phyloP scores from a whole-genome alignment of 106 monocot genomes.

The Allium sativum region DNA sequence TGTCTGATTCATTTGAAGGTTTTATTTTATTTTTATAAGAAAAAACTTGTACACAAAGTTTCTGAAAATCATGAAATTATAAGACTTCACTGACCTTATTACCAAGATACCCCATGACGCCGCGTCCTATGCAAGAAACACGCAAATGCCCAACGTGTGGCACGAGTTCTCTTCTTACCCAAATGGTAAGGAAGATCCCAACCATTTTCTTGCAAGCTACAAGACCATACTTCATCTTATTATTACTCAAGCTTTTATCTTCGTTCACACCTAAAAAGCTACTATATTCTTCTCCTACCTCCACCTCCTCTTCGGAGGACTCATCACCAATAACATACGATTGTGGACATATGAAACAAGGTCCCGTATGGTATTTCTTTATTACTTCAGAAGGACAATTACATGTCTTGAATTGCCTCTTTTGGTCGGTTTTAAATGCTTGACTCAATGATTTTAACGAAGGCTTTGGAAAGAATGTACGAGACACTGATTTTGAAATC shows the following conservation, averaged over 20 bases:
- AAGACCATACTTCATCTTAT: conserved; percentile 44
- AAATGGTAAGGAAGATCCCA: conserved; percentile 63
- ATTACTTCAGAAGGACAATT: conserved; percentile 44
- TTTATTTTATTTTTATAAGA: not conserved
- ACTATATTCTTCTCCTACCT: conserved; percentile 19
- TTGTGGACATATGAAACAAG: conserved; percentile 38
- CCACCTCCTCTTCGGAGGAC: conserved; percentile 22
- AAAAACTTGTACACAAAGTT: not conserved
- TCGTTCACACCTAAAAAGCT: conserved; percentile 9
- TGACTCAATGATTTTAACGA: conserved; percentile 50
- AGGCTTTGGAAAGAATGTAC: conserved; percentile 45
- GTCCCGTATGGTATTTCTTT: conserved; percentile 23
- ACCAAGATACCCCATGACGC: conserved; percentile 68
- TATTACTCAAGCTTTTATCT: conserved; percentile 2
- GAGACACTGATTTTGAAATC: not conserved
- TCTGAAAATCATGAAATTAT: not conserved
- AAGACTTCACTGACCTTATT: conserved; percentile 51
- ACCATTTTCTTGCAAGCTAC: conserved; percentile 71
- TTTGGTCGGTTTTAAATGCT: conserved; percentile 23
- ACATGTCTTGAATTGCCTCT: conserved; percentile 43
- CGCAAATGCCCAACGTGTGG: conserved; percentile 55
- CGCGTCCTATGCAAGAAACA: conserved; percentile 43
- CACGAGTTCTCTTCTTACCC: conserved; percentile 55
- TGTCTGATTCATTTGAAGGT: too few relatives aligned
- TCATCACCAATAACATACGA: conserved; percentile 14